Base-by-base conservation (phyloP, 2,329 filamentous ascomycete species). In the Exophiala aquamarina region DNA sequence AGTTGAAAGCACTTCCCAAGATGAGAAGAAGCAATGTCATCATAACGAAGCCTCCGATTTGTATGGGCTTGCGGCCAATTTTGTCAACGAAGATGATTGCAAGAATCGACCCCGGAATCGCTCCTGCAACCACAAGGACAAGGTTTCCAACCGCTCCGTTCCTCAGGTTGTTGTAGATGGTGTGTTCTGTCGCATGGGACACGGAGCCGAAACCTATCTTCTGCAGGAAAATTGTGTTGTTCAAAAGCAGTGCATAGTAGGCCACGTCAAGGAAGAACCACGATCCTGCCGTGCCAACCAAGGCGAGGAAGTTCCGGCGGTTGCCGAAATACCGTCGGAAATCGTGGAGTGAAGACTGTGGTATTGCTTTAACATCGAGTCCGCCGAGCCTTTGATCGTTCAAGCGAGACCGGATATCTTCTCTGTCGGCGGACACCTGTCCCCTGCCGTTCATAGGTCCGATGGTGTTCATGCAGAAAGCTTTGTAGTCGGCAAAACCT, bases 21-120 rank as follows among this genome's bases (percentile, higher is more conserved):
- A 84, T 61, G 58, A 74, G 74, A 61, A 86, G 86, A 5, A 84
- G 63, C 28, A 80, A 67, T 1, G 81, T 84, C 3, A 86, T 70
- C n/a, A 84, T 62, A n/a, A 18, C 21, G 62, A 86, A 86, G 10
- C 82, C 82, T 29, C 75, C 61, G 2, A 86, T 66, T 70, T 83
- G 87, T 47, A 92, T 89, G 2, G 86, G 80, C 72, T 89, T 89
- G 60, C 87, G 84, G 43, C 87, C 87, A 10, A 90, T 60, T 2
- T 76, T 86, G 67, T 91, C 87, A 45, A 89, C 81, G 1, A 80
- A 81, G 13, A 81, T 81, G 3, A 90, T 86, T 0, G 86, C 87
- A n/a, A 88, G 78, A 86, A 86, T 90, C 72, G 90, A 91, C 13
- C 87, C 87, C 0, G 87, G 87, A 9, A 91, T 86, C 34, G 87